A percentile compares a stretch with the other conserved stretches of the same genome.
Conservation (phyloP, 768 basidiomycete species). For the Paxillus ammoniavirescens region DNA sequence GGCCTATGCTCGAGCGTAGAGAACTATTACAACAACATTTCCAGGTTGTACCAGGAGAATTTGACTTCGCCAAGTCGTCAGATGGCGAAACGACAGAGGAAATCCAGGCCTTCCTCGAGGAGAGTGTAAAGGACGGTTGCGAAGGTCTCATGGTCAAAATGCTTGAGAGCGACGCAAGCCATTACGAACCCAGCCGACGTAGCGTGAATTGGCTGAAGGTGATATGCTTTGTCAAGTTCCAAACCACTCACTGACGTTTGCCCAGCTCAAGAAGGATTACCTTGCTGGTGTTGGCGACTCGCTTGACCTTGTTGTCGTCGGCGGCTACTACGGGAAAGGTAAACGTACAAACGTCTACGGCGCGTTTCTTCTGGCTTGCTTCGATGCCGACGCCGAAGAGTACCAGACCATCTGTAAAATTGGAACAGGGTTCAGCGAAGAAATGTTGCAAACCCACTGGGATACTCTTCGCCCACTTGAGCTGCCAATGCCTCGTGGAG, state of each 20-base stretch:
- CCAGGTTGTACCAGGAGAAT: constrained; percentile 80
- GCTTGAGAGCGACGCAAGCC: constrained; percentile 88
- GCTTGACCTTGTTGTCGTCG: constrained; percentile 95
- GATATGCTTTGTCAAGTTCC: constrained; percentile 2
- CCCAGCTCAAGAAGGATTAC: constrained; percentile 97
- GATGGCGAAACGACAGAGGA: constrained; percentile 90
- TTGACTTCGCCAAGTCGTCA: constrained; percentile 88
- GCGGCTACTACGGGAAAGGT: constrained; percentile 96
- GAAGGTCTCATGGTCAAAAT: constrained; percentile 99
- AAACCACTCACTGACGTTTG: constrained; percentile 1
- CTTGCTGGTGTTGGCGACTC: constrained; percentile 96
- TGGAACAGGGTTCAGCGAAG: constrained; percentile 97
- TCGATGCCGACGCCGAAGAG: constrained; percentile 90
- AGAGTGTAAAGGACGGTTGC: constrained; percentile 96
- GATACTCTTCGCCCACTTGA: constrained; percentile 81
- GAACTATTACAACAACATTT: constrained; percentile 79
- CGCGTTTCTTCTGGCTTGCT: constrained; percentile 96
- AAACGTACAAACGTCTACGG: constrained; percentile 98
- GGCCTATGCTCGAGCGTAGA: constrained; percentile 72
- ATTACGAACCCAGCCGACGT: constrained; percentile 92
- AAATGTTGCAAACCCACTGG: constrained; percentile 77
- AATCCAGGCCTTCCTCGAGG: constrained; percentile 92
- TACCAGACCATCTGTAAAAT: constrained; percentile 99
- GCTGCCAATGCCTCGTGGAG: constrained; percentile 64
- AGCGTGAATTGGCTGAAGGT: constrained; percentile 99